Base-by-base conservation (phyloP, 345 rosid genomes). In the Cardamine resedifolia region DNA sequence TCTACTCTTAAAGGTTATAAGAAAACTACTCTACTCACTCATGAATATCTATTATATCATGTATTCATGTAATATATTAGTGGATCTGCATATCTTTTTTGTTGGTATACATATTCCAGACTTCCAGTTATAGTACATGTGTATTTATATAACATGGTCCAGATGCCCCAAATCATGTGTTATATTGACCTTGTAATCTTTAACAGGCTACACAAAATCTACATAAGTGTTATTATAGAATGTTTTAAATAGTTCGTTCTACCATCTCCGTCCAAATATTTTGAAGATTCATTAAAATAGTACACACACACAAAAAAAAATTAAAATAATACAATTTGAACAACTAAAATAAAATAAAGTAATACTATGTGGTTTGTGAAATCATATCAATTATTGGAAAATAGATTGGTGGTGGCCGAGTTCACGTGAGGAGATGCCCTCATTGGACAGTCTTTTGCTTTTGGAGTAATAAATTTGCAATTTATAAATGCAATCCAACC, bases 401-500 rank as follows among this genome's bases (percentile, higher is more conserved):
- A 64, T 62, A 19, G 61, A 64, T 64, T 16, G 71, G 79, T 76
- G 79, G 79, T 70, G 75, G 79, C 55, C 75, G 66, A 64, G 66
- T 70, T 63, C 79, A 76, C 79, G 79, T 76, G 79, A 76, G 75
- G 59, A 76, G 75, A 70, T 76, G 75, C 79, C 76, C 66, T 57
- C 79, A 6, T 48, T 64, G 62, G 55, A 58, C 76, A 76, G 66
- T 63, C 75, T 38, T 70, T 56, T 62, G 58, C 75, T 47, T 53
- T 68, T 53, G 19, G 30, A 2, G 60, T 64, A 15, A 19, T 70
- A 28, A 55, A 10, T 36, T 63, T 76, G 20, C 39, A 36, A 68
- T 68, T 31, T 61, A 52, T 75, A 68, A 75, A 75, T 61, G 64
- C 74, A 52, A 33, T 68, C 44, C 70, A 75, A 57, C 79, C 18